Conservation (phyloP, 164 flowering plant genomes). For the Annona squamosa region DNA sequence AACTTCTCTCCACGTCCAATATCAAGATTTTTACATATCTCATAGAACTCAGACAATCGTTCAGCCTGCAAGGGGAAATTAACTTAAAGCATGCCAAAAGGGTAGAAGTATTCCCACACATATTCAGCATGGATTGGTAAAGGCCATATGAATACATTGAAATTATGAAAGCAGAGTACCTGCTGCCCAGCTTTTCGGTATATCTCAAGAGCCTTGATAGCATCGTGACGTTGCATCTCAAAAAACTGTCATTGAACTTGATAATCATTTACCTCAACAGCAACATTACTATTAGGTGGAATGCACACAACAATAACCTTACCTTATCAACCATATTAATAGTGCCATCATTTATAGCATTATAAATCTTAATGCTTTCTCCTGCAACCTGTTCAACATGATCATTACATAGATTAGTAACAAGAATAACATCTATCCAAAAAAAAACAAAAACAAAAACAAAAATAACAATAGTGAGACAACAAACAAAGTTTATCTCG, state of each 20-base stretch:
- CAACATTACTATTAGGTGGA: neutral
- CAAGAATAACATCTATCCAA: neutral
- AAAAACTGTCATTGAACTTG: slow-evolving; percentile 60
- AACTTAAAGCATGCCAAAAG: neutral
- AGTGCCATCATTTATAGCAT: slow-evolving; percentile 83
- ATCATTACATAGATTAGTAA: neutral
- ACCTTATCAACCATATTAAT: slow-evolving; percentile 97
- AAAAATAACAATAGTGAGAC: neutral
- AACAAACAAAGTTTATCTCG: neutral
- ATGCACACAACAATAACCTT: slow-evolving; percentile 8
- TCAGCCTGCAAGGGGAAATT: slow-evolving; percentile 50
- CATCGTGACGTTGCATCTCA: slow-evolving; percentile 95
- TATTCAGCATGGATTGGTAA: neutral
- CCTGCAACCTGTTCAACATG: slow-evolving; percentile 64
- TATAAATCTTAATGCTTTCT: slow-evolving; percentile 82
- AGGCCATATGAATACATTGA: neutral
- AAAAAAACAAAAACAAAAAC: neutral
- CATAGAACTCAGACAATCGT: slow-evolving; percentile 86
- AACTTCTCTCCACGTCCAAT: slow-evolving; percentile 87
- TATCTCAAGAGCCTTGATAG: slow-evolving; percentile 76
- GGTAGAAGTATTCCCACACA: neutral
- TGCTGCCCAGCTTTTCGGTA: slow-evolving; percentile 80
- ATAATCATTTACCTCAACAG: neutral
- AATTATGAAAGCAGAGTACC: slow-evolving; percentile 32
- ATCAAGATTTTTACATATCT: slow-evolving; percentile 81